phyloP scores from a whole-genome alignment of 2,329 filamentous ascomycete genomes.

The Blumeriella jaapii region DNA sequence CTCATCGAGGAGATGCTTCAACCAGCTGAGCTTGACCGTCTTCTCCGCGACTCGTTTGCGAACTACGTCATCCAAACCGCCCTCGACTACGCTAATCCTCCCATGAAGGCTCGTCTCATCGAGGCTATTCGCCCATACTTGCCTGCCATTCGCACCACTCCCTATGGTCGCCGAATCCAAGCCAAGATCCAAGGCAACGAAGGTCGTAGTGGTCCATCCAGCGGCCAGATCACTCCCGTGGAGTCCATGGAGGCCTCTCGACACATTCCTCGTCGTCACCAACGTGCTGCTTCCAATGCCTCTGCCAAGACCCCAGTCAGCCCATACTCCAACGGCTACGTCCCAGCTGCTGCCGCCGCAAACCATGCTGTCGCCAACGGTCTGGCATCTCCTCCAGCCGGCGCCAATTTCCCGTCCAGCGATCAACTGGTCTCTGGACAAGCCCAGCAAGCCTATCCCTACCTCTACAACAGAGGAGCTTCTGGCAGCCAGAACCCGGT shows the following conservation, averaged over 20 bases:
- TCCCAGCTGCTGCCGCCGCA: conserved; percentile 11
- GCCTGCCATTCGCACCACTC: conserved; percentile 75
- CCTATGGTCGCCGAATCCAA: conserved; percentile 87
- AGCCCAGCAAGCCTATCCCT: conserved; percentile 18
- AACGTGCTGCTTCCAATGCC: conserved; percentile 25
- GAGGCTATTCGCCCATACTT: conserved; percentile 79
- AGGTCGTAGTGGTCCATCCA: conserved; percentile 23
- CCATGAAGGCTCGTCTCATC: conserved; percentile 63
- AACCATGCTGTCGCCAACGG: conserved; percentile 16
- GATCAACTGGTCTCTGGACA: conserved; percentile 17
- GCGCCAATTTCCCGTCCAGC: conserved; percentile 17
- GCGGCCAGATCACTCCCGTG: conserved; percentile 24
- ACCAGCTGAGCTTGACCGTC: conserved; percentile 69
- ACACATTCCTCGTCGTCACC: conserved; percentile 24
- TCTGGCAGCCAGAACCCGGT: conserved; percentile 20
- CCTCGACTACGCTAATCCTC: conserved; percentile 67
- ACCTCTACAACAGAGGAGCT: conserved; percentile 20
- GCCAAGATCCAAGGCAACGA: conserved; percentile 67
- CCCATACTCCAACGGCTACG: conserved; percentile 22
- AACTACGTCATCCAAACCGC: conserved; percentile 99
- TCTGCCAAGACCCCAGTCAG: conserved; percentile 19
- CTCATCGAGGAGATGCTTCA: conserved; percentile 77
- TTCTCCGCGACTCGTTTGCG: conserved; percentile 84
- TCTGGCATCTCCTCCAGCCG: conserved; percentile 13
- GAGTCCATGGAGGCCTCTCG: conserved; percentile 17